These are phyloP conservation scores for Magnusiomyces magnusii DNA, from an alignment of 1,139 yeast genomes.

Conservation along the genomic window DNA sequence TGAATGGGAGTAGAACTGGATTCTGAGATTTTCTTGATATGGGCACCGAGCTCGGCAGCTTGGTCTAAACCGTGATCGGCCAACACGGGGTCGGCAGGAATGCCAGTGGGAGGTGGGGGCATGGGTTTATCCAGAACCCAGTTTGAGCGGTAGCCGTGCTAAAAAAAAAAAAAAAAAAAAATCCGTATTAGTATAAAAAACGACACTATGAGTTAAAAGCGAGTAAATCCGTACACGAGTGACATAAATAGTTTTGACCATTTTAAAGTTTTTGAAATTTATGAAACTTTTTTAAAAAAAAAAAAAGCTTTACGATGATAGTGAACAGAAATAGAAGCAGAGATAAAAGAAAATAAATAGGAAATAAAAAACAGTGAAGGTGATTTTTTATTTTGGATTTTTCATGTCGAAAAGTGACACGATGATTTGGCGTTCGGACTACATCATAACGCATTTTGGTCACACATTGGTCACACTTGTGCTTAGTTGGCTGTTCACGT, in stretches of 20 bases:
- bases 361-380: no score
- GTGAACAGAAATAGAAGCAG: neutral
- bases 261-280: no score
- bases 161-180: neutral
- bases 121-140: slow-evolving; percentile 54
- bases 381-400: no score
- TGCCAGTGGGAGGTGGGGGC: slow-evolving; percentile 76
- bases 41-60: slow-evolving; percentile 63
- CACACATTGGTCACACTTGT: no score
- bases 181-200: neutral
- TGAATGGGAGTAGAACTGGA: slow-evolving; percentile 43
- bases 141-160: slow-evolving; percentile 75
- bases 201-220: neutral
- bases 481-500: no score
- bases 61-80: slow-evolving; percentile 77
- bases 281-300: neutral
- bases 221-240: slow-evolving; percentile 14
- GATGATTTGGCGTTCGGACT: no score
- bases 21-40: slow-evolving; percentile 34
- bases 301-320: no score
- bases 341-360: neutral
- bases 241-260: slow-evolving; percentile 16
- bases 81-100: slow-evolving; percentile 71
- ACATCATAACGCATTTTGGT: no score
- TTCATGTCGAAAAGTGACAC: no score